phyloP scores from a whole-genome alignment of 208 protist genomes.

The Crithidia thermophila region DNA sequence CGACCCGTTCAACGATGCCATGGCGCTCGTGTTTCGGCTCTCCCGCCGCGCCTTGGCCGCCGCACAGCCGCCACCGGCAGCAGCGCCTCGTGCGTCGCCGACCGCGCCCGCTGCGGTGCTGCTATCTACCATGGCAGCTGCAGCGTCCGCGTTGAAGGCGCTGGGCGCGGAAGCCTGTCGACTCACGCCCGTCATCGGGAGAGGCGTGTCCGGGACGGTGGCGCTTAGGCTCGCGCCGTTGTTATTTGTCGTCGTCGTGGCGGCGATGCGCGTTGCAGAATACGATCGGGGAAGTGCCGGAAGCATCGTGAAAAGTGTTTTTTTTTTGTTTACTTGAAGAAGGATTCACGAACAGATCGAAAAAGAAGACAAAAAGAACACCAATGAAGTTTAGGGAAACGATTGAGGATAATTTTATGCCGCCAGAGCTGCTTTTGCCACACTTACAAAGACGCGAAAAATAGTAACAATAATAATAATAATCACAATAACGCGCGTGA shows the following conservation, averaged over 20 bases:
- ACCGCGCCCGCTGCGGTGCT: background rate
- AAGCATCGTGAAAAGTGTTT: background rate
- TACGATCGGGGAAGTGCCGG: background rate
- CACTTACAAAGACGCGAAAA: too few relatives aligned
- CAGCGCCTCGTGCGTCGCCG: background rate
- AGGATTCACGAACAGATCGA: too few relatives aligned
- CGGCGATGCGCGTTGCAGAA: too few relatives aligned
- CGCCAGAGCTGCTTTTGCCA: too few relatives aligned
- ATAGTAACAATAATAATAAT: too few relatives aligned
- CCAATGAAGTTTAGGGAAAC: too few relatives aligned
- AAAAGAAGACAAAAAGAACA: slow-evolving; percentile 3
- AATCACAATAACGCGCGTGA: too few relatives aligned
- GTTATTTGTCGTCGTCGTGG: too few relatives aligned
- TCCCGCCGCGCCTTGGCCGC: slow-evolving; percentile 11
- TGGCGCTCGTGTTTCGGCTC: background rate
- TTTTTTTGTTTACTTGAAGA: too few relatives aligned
- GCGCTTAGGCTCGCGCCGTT: too few relatives aligned
- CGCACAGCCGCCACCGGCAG: slow-evolving; percentile 1
- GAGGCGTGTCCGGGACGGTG: background rate
- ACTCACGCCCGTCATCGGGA: background rate
- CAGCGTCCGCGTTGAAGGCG: background rate
- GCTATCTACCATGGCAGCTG: background rate
- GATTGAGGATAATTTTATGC: too few relatives aligned
- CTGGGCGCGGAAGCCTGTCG: background rate
- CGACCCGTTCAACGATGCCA: background rate